Evolutionary conservation across 2,329 filamentous ascomycete species (phyloP), one percentile per base, ranked within the genome.

Genomic region (Fusarium cicatricum): DNA sequence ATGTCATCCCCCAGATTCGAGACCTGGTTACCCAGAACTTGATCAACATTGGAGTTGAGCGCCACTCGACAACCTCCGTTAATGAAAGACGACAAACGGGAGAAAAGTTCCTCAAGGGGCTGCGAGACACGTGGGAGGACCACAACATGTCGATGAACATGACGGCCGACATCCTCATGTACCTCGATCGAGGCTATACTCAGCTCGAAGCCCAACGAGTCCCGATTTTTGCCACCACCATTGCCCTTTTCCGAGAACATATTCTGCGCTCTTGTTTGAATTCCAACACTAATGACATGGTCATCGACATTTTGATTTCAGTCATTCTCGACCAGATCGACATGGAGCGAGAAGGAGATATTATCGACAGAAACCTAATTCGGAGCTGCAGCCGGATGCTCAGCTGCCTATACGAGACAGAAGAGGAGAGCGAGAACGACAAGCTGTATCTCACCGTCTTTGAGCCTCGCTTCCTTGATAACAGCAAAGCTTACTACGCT

Each of bases 141-240:
- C 93, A 99, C 71, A 91, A 93, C 71, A 85, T 90, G 52, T 93
- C 90, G 38, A 97, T 97, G 91, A 92, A 92, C 71, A 98, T 98
- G 94, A 89, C 92, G 44, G 92, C 93, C 4, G 95, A 98, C 73
- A 92, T 98, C 28, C 82, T 98, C 45, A 97, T 98, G 92, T 97
- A 97, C 71, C 91, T 99, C 81, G 94, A 99, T 71, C 89, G 92
- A 43, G 88, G 93, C 23, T 92, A 90, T 69, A 89, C 87, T 43
- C 81, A 87, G 31, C 69, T 72, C 43, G 92, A 96, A 60, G 69
- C 76, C 6, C 85, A 87, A 55, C 83, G 86, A 6, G 88, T 91
- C 0, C 90, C 90, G 1, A 95, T 97, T 49, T 97, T 93, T 71
- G 85, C 89, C 12, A 86, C 90, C 10, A 88, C 91, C 3, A 96